Conservation (phyloP, 345 rosid genomes). For the Melaleuca alternifolia region DNA sequence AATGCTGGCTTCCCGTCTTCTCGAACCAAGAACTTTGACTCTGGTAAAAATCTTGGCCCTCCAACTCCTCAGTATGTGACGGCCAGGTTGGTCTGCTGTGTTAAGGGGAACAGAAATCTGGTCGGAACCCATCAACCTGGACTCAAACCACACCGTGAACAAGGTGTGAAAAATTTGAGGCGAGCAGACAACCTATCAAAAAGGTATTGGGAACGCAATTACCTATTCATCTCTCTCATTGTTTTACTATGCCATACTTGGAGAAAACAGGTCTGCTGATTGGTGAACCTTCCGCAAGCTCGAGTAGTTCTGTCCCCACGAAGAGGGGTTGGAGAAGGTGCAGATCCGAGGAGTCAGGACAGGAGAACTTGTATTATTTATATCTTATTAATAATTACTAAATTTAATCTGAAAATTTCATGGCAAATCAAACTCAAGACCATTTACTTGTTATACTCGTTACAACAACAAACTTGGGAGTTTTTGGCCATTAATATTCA, state of each 20-base stretch:
- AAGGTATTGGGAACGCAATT: background rate
- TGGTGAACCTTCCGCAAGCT: background rate
- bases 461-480: background rate
- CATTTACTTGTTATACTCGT: background rate
- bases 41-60: background rate
- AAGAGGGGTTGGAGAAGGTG: background rate
- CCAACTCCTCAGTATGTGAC: background rate
- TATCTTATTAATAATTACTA: background rate
- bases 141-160: background rate
- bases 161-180: background rate
- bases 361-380: background rate
- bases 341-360: background rate
- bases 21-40: background rate
- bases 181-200: background rate
- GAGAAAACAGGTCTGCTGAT: background rate
- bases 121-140: background rate
- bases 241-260: background rate
- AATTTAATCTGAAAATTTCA: background rate
- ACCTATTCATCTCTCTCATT: background rate
- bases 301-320: background rate
- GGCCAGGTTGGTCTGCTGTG: background rate
- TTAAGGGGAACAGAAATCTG: background rate
- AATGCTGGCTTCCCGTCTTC: background rate
- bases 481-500: background rate
- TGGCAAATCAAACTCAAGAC: background rate